phyloP scores from a whole-genome alignment of 75 land plant species.

The Isoetes taiwanensis region DNA sequence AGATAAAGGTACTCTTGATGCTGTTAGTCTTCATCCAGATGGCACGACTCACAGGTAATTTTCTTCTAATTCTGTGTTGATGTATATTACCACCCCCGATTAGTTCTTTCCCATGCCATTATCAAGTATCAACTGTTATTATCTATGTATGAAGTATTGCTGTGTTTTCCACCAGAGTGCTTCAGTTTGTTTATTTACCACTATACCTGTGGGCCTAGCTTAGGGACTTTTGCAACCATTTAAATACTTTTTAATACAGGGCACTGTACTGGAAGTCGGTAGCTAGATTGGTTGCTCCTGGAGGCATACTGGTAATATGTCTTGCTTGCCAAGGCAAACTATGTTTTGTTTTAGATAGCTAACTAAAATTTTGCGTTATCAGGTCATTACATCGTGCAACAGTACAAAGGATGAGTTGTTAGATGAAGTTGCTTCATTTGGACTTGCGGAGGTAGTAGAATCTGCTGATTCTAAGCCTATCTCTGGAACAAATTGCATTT shows the following conservation, averaged over 20 bases:
- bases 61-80: background rate
- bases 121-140: too few species aligned
- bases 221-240: too few species aligned
- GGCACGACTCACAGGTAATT: conserved; percentile 72
- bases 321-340: background rate
- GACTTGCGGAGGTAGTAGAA: conserved; percentile 5
- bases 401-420: conserved; percentile 86
- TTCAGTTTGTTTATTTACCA: too few species aligned
- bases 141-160: too few species aligned
- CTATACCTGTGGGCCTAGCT: too few species aligned
- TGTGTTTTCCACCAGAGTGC: too few species aligned
- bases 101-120: too few species aligned
- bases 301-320: conserved; percentile 61
- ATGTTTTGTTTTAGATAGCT: background rate
- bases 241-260: conserved; percentile 28
- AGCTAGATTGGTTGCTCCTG: conserved; percentile 59
- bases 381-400: conserved; percentile 95
- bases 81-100: background rate
- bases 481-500: conserved; percentile 22
- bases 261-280: conserved; percentile 83
- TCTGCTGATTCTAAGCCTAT: background rate
- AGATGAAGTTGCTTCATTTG: conserved; percentile 48
- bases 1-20: conserved; percentile 96
- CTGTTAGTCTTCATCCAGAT: conserved; percentile 93
- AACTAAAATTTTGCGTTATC: background rate